These are phyloP conservation scores for Chrysoporthe deuterocubensis DNA, from an alignment of 2,329 filamentous ascomycete genomes.

Conservation along the genomic window DNA sequence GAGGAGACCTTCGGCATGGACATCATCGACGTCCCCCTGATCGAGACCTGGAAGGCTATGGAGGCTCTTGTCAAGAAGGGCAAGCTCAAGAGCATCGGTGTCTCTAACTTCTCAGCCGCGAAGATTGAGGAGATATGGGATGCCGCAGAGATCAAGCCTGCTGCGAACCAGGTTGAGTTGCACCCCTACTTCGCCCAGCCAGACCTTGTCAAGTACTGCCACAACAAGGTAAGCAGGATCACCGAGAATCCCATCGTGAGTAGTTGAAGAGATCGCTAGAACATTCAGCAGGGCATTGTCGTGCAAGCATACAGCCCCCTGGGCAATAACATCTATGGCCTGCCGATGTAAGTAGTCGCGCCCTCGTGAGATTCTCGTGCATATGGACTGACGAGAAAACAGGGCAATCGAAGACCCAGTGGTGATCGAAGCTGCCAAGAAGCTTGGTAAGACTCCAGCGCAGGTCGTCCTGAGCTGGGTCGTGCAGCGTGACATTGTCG, in stretches of 20 bases:
- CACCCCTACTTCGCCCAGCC: slow-evolving; percentile 46
- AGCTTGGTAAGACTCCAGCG: slow-evolving; percentile 55
- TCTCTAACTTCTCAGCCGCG: slow-evolving; percentile 56
- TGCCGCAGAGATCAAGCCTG: slow-evolving; percentile 48
- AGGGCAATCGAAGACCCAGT: slow-evolving; percentile 54
- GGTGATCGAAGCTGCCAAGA: slow-evolving; percentile 56
- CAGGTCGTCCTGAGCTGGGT: slow-evolving; percentile 59
- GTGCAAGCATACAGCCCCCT: slow-evolving; percentile 61
- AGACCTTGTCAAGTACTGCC: slow-evolving; percentile 54
- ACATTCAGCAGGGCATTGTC: slow-evolving; percentile 46
- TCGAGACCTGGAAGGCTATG: slow-evolving; percentile 63
- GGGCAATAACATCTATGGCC: slow-evolving; percentile 51
- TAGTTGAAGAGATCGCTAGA: slow-evolving; percentile 8
- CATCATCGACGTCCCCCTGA: slow-evolving; percentile 44
- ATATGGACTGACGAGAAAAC: not conserved
- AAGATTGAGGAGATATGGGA: slow-evolving; percentile 54
- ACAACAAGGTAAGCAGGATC: slow-evolving; percentile 39
- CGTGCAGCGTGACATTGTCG: slow-evolving; percentile 56
- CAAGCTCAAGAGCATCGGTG: slow-evolving; percentile 58
- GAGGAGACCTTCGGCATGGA: slow-evolving; percentile 48
- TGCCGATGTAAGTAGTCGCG: slow-evolving; percentile 22
- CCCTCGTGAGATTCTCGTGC: not conserved
- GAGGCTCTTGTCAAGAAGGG: slow-evolving; percentile 55
- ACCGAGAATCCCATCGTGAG: not conserved
- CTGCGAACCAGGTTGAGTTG: slow-evolving; percentile 51